Base-by-base conservation (phyloP, 1,284 basidiomycete genomes). In the Naganishia sp. region DNA sequence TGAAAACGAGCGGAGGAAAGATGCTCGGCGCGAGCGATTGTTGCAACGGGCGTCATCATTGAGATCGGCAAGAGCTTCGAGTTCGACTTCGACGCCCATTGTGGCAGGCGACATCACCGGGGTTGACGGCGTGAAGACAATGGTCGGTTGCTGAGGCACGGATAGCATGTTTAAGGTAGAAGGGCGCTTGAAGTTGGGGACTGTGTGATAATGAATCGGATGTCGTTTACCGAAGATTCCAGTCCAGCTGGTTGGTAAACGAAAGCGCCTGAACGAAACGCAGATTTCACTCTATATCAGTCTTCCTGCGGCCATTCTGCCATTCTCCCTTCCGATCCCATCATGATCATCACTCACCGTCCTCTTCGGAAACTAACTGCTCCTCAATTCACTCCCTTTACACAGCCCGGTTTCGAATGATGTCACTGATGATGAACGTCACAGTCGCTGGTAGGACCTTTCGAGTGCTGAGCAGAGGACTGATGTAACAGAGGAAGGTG, bases 61-160 rank as follows among this genome's bases (percentile, higher is more conserved):
- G 11, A 42, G 10, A 39, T 43, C 44, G 31, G 36, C 48, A 31
- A 56, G 18, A 9, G 36, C 36, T 36, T 50, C 48, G 15, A 50
- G 28, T 18, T 50, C 36, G 36, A 43, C 21, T 9, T 31, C 44
- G 28, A 9, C 7, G 36, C 9, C 36, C 36, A 39, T n/a, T 6
- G 15, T 28, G 56, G 36, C 45, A 13, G 48, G 25, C 3, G 59
- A 52, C 59, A 61, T 43, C 3, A 21, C 25, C 33, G 59, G 59
- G n/a, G 59, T 61, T 6, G 59, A 61, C 15, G 59, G 59, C 15
- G 59, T 61, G 23, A 61, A 61, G 36, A 61, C 59, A 28, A 61
- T 61, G 59, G 36, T 52, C 0, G 59, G 59, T 61, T 61, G 59
- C 21, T 49, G 31, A 42, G 42, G 36, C 46, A 31, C n/a, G 21